phyloP scores from a whole-genome alignment of 2,329 filamentous ascomycete species.

The Cercospora sp. region DNA sequence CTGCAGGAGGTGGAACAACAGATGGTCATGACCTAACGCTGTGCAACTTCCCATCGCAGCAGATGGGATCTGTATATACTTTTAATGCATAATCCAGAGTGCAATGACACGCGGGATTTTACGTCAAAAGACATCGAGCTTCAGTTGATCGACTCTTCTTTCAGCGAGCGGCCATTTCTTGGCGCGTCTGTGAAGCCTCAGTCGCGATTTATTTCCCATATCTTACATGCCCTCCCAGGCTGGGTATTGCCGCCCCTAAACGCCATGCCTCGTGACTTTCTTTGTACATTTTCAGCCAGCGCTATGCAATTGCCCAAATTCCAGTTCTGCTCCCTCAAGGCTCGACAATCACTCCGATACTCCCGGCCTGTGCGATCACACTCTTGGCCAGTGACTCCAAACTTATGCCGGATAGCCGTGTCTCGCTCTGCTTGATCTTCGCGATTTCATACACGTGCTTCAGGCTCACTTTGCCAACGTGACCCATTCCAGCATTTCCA shows the following conservation, averaged over 20 bases:
- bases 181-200: neutral
- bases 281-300: neutral
- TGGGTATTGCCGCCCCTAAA: slow-evolving; percentile 16
- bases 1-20: slow-evolving; percentile 7
- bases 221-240: neutral
- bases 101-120: slow-evolving; percentile 6
- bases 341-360: slow-evolving; percentile 53
- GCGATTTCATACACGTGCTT: slow-evolving; percentile 99
- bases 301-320: neutral
- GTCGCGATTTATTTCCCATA: neutral
- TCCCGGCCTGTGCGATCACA: slow-evolving; percentile 58
- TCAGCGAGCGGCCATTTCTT: neutral
- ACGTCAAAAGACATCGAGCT: neutral
- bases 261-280: neutral
- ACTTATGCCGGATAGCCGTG: slow-evolving; percentile 64
- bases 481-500: slow-evolving; percentile 69
- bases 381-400: slow-evolving; percentile 80
- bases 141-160: neutral
- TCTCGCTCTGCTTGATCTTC: slow-evolving; percentile 75
- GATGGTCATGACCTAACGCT: slow-evolving; percentile 26
- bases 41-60: slow-evolving; percentile 21
- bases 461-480: slow-evolving; percentile 79
- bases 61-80: slow-evolving; percentile 26
- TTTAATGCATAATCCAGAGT: slow-evolving; percentile 27
- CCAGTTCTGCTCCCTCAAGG: slow-evolving; percentile 38